These are phyloP conservation scores for Blastocystis sp. DNA, from an alignment of 352 stramenopile genomes.

Conservation along the genomic window DNA sequence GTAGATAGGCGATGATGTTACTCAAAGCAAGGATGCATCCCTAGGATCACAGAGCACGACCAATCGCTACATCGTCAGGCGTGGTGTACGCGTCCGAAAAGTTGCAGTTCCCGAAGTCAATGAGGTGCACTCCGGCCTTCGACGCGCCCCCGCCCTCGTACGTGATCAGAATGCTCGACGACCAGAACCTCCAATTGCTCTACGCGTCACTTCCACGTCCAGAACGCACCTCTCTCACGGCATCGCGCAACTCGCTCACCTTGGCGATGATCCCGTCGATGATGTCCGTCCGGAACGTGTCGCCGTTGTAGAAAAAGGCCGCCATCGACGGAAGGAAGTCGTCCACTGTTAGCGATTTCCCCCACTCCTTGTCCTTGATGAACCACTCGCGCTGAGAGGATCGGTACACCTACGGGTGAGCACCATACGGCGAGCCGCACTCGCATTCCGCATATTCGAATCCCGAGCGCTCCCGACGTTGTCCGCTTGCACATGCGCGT, in stretches of 20 bases:
- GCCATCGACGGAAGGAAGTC: background rate
- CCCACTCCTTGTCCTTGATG: conserved; percentile 33
- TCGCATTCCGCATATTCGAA: conserved; percentile 53
- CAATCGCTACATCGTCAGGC: conserved; percentile 22
- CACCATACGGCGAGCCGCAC: background rate
- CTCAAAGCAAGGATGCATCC: background rate
- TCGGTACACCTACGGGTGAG: conserved; percentile 22
- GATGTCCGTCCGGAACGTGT: conserved; percentile 20
- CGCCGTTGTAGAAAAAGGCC: conserved; percentile 44
- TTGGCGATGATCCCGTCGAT: conserved; percentile 28
- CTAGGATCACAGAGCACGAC: background rate
- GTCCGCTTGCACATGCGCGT: conserved; percentile 37
- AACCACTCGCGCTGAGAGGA: background rate
- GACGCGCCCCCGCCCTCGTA: background rate
- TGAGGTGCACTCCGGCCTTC: conserved; percentile 14
- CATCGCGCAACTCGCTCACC: conserved; percentile 10
- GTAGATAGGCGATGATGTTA: background rate
- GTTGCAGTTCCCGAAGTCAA: conserved; percentile 61
- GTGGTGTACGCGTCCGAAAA: conserved; percentile 32
- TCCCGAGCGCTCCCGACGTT: conserved; percentile 60
- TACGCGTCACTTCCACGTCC: background rate
- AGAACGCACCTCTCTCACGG: background rate
- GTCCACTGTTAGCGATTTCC: conserved; percentile 1
- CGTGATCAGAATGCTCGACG: conserved; percentile 41
- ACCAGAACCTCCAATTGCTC: conserved; percentile 66